These are phyloP conservation scores for Shiraia sp. DNA, from an alignment of 2,329 filamentous ascomycete species.

Conservation along the genomic window DNA sequence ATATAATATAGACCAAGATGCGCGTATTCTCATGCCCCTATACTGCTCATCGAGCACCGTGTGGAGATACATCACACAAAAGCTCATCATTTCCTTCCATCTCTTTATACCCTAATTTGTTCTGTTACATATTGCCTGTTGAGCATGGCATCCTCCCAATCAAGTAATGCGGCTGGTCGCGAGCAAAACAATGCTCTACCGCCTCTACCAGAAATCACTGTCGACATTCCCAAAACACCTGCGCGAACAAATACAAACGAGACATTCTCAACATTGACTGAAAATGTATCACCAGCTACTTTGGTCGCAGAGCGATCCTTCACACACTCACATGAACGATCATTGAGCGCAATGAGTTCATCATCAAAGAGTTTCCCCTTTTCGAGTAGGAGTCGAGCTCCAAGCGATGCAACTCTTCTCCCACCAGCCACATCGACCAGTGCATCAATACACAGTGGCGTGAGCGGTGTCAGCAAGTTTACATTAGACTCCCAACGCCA, in stretches of 20 bases:
- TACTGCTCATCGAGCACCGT: slow-evolving; percentile 9
- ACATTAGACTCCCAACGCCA: slow-evolving; percentile 25
- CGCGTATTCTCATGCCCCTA: neutral
- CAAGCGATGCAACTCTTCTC: slow-evolving; percentile 27
- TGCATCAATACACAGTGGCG: slow-evolving; percentile 19
- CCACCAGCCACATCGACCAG: slow-evolving; percentile 22
- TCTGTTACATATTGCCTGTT: slow-evolving; percentile 15
- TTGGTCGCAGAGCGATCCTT: slow-evolving; percentile 23
- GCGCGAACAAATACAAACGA: slow-evolving; percentile 23
- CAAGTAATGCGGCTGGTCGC: slow-evolving; percentile 16
- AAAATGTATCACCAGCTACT: slow-evolving; percentile 27
- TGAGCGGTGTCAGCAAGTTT: slow-evolving; percentile 19
- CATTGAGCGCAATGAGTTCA: slow-evolving; percentile 18
- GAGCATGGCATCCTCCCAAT: slow-evolving; percentile 26
- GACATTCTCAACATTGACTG: slow-evolving; percentile 21
- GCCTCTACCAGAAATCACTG: slow-evolving; percentile 28
- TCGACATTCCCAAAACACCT: slow-evolving; percentile 28
- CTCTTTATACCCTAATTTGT: slow-evolving; percentile 8
- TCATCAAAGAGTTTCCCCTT: slow-evolving; percentile 13
- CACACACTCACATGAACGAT: slow-evolving; percentile 19
- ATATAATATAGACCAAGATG: slow-evolving; percentile 18
- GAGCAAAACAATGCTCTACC: slow-evolving; percentile 17
- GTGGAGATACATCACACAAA: slow-evolving; percentile 1
- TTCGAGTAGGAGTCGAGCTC: slow-evolving; percentile 19
- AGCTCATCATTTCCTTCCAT: neutral